phyloP scores from a whole-genome alignment of 441 rosid genomes.

The Gossypium davidsonii region DNA sequence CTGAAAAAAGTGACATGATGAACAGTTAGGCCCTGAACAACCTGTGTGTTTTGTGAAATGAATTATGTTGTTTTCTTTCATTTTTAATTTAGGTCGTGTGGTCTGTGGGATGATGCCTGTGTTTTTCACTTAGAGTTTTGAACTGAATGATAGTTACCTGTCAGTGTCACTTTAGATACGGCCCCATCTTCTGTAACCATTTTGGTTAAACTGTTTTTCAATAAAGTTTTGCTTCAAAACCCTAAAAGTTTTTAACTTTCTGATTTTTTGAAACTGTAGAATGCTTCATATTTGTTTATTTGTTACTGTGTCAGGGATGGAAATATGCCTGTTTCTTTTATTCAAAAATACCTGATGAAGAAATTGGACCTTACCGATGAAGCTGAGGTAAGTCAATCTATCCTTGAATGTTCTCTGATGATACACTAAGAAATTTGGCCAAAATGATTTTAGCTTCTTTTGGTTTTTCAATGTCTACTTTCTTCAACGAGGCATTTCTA shows the following conservation, averaged over 20 bases:
- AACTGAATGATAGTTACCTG: neutral
- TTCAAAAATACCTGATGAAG: constrained; percentile 83
- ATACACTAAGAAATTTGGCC: neutral
- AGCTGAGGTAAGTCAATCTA: constrained; percentile 55
- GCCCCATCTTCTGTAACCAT: neutral
- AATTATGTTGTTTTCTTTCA: neutral
- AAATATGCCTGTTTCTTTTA: constrained; percentile 62
- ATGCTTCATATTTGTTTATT: constrained; percentile 1
- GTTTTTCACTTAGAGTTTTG: neutral
- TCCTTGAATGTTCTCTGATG: neutral
- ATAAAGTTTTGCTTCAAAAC: neutral
- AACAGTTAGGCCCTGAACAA: neutral
- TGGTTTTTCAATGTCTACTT: neutral
- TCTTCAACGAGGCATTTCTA: neutral
- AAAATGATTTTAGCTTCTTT: neutral
- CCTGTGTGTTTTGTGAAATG: neutral
- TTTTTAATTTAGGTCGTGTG: neutral
- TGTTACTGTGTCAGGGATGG: constrained; percentile 59
- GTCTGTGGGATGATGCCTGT: neutral
- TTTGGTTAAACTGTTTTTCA: neutral
- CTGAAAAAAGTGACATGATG: neutral
- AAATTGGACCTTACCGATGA: constrained; percentile 77
- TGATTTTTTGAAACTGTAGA: neutral
- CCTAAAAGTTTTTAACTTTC: neutral
- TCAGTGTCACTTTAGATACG: neutral